A percentile compares a stretch with the other conserved stretches of the same genome.
phyloP scores from a whole-genome alignment of 139 green algal species.

The Tetraselmis chui region DNA sequence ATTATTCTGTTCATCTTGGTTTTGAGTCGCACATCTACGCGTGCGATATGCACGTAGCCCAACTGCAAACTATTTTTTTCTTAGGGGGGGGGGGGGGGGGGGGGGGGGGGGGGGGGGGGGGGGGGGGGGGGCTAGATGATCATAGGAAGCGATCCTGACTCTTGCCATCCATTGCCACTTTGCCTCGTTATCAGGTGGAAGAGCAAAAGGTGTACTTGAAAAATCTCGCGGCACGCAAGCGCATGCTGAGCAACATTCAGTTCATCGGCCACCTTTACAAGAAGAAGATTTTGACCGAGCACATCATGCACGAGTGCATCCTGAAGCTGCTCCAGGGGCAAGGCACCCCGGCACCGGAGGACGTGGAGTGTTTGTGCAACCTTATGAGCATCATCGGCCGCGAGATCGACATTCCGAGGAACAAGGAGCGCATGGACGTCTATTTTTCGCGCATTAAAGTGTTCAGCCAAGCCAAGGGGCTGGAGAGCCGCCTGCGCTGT shows the following conservation, averaged over 20 bases:
- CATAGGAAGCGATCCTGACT: too few species aligned
- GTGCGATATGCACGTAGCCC: too few species aligned
- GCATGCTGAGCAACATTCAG: slow-evolving; percentile 94
- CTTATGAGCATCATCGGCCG: slow-evolving; percentile 79
- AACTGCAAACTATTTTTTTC: too few species aligned
- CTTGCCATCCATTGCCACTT: too few species aligned
- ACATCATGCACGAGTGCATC: slow-evolving; percentile 93
- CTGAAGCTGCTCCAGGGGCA: slow-evolving; percentile 43
- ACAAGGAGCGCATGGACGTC: slow-evolving; percentile 52
- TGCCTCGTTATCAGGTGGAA: slow-evolving; percentile 18
- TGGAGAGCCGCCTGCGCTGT: slow-evolving; percentile 77
- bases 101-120: too few species aligned
- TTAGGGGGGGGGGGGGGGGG: too few species aligned
- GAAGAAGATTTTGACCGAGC: slow-evolving; percentile 88
- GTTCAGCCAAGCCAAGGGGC: slow-evolving; percentile 40
- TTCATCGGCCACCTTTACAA: slow-evolving; percentile 93
- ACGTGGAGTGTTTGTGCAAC: slow-evolving; percentile 95
- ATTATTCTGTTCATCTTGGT: too few species aligned
- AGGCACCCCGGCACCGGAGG: slow-evolving; percentile 61
- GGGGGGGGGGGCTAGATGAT: too few species aligned
- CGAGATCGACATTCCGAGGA: slow-evolving; percentile 43
- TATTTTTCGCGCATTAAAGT: slow-evolving; percentile 78
- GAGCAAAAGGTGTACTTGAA: slow-evolving; percentile 29
- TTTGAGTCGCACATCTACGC: too few species aligned
- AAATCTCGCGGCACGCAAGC: slow-evolving; percentile 62